Conservation (phyloP, 345 rosid species). For the Corymbia maculata region DNA sequence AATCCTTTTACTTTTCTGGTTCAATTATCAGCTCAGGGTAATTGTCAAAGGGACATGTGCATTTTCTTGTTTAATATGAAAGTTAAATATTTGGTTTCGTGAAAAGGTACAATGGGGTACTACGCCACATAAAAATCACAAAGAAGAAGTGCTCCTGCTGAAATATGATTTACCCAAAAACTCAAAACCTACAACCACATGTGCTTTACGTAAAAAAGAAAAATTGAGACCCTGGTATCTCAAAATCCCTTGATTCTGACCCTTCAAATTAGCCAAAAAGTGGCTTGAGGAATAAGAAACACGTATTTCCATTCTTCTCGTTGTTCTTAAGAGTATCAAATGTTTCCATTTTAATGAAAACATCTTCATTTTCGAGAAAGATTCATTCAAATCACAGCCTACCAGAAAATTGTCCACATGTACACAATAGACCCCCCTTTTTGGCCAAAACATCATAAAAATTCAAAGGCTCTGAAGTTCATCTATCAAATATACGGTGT, state of each 20-base stretch:
- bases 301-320: not conserved
- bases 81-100: not conserved
- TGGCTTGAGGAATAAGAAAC: not conserved
- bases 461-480: not conserved
- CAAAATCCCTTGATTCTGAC: not conserved
- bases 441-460: not conserved
- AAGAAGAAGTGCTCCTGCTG: not conserved
- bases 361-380: not conserved
- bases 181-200: not conserved
- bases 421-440: too few relatives aligned
- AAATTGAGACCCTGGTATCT: not conserved
- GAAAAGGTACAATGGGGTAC: not conserved
- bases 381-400: not conserved
- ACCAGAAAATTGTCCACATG: not conserved
- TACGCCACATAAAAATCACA: not conserved
- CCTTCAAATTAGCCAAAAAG: not conserved
- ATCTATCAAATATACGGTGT: not conserved
- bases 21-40: too few relatives aligned
- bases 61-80: not conserved
- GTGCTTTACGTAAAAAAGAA: not conserved
- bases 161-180: not conserved
- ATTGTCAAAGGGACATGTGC: too few relatives aligned
- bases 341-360: not conserved
- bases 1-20: not conserved
- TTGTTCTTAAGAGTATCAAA: too few relatives aligned